Base-by-base conservation (phyloP, 768 basidiomycete genomes). In the Tricholoma sp. region DNA sequence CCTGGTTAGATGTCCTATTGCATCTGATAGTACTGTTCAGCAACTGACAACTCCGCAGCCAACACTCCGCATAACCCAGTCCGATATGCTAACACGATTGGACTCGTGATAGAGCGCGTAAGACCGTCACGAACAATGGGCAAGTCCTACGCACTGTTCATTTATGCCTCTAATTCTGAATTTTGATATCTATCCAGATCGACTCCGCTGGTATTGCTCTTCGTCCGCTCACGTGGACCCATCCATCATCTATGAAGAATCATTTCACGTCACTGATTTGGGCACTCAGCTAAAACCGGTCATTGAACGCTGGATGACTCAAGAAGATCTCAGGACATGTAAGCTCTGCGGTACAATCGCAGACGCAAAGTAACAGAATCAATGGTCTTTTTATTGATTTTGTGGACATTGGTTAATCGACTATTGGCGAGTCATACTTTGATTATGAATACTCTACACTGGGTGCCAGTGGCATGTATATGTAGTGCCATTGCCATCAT, bases 51-150 rank as follows among this genome's bases (percentile, higher is more conserved):
- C 24, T 24, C 4, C 24, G 1, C 20, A 96, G 96, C 86, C 0
- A 97, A 98, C 68, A 97, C 92, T 0, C 96, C 96, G 0, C 96
- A 99, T 72, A 97, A 96, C 65, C 96, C 96, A 6, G 88, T 95
- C 29, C 83, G 96, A 17, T 96, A 88, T 63, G 85, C 85, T 1
- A 77, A 98, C 70, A 98, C 96, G 0, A 85, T 97, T 50, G 96
- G 96, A 1, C 76, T 98, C 15, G 96, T 98, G 18, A 75, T 96
- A 32, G 96, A 99, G 70, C 83, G 92, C 13, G 83, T 88, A 24
- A 78, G 96, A 32, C 94, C 94, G 0, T 75, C 77, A n/a, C 75
- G 66, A 4, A 83, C 92, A 1, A 73, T 85, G 51, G 96, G 96
- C 92, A 58, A 56, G 82, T 61, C 36, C 9, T 44, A 15, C 8